Conservation (phyloP, 176 grass and related monocot genomes). For the Hordeum vulgare region DNA sequence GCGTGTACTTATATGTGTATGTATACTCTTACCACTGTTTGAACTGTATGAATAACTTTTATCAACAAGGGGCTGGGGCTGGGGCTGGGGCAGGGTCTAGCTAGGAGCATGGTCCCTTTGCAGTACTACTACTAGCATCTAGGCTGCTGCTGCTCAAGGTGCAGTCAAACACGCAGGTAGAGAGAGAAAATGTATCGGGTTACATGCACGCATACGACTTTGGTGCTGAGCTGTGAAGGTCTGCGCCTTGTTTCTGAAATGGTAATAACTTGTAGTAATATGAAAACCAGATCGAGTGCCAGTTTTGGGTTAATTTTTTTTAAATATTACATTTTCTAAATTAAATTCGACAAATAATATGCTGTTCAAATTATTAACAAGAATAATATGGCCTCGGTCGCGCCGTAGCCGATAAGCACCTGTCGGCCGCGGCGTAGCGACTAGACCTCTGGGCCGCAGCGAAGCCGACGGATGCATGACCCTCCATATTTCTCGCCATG, state of each 20-base stretch:
- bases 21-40: background rate
- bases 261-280: background rate
- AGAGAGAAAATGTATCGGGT: conserved; percentile 3
- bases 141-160: conserved; percentile 30
- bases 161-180: conserved; percentile 41
- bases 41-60: conserved; percentile 30
- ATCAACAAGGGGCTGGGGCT: conserved; percentile 15
- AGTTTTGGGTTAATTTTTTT: too few species aligned
- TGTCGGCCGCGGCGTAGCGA: too few species aligned
- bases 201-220: conserved; percentile 3
- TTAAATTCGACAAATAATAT: too few species aligned
- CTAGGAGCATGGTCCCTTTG: conserved; percentile 32
- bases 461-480: too few species aligned
- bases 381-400: too few species aligned
- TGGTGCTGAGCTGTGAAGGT: background rate
- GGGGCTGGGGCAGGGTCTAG: background rate
- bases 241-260: background rate
- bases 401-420: too few species aligned
- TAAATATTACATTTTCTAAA: too few species aligned
- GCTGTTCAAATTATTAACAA: too few species aligned
- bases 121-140: conserved; percentile 41
- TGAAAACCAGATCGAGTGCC: background rate
- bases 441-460: too few species aligned
- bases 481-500: too few species aligned
- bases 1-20: background rate